phyloP scores from a whole-genome alignment of 2,329 filamentous ascomycete genomes.

The Zymoseptoria brevis region DNA sequence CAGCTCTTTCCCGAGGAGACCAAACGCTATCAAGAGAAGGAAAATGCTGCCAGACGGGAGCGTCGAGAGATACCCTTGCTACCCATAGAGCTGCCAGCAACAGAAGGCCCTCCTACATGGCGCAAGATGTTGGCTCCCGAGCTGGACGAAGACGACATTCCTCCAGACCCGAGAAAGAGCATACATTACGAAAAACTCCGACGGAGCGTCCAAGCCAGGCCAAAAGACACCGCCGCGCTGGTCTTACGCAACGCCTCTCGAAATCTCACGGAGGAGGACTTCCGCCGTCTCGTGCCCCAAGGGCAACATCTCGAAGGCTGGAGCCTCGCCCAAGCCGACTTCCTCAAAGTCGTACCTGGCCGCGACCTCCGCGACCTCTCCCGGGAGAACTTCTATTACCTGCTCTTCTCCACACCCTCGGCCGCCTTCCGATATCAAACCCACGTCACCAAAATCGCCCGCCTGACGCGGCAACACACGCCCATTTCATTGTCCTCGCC shows the following conservation, averaged over 20 bases:
- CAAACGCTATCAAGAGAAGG: constrained; percentile 19
- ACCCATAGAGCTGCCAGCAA: constrained; percentile 18
- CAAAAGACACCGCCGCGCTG: constrained; percentile 38
- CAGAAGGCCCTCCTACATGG: neutral
- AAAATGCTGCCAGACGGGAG: constrained; percentile 6
- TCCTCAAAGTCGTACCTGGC: constrained; percentile 53
- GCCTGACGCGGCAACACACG: constrained; percentile 37
- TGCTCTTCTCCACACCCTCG: constrained; percentile 56
- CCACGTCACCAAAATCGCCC: constrained; percentile 46
- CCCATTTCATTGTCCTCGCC: constrained; percentile 36
- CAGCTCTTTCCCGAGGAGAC: constrained; percentile 50
- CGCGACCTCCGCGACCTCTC: constrained; percentile 57
- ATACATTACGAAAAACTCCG: neutral
- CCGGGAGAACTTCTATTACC: constrained; percentile 57
- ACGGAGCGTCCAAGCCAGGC: neutral
- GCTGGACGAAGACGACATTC: neutral
- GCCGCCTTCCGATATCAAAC: constrained; percentile 55
- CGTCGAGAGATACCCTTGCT: constrained; percentile 30
- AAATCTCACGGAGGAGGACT: constrained; percentile 59
- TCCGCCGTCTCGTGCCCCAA: constrained; percentile 57
- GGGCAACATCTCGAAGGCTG: constrained; percentile 60
- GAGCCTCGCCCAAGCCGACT: constrained; percentile 46
- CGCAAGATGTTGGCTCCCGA: neutral
- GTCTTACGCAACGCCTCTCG: constrained; percentile 52
- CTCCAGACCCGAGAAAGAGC: neutral